Evolutionary conservation across 192 early-diverging fungal genomes (phyloP).

Genomic region (Backusella parvicylindrica): DNA sequence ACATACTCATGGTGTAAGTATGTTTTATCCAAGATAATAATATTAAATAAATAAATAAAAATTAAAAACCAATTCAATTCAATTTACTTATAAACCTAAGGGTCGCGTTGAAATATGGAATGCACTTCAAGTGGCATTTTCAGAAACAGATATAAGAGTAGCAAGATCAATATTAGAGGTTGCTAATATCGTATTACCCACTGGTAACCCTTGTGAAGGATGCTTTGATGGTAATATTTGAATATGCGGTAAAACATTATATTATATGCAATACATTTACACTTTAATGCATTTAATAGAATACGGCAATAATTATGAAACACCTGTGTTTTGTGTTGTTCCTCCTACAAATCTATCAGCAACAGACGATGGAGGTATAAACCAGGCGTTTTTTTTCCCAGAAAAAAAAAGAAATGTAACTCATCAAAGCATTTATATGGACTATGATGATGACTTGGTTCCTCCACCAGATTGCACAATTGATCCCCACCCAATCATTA

Average conservation of each 20-base stretch:
- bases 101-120: conserved; percentile 77
- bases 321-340: conserved; percentile 65
- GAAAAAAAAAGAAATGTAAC: not conserved
- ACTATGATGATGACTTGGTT: not conserved
- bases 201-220: conserved; percentile 66
- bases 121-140: conserved; percentile 60
- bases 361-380: not conserved
- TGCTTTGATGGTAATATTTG: conserved; percentile 63
- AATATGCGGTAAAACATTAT: not conserved
- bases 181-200: conserved; percentile 63
- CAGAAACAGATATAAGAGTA: conserved; percentile 45
- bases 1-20: conserved; percentile 60
- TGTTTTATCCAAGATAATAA: not conserved
- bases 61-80: not conserved
- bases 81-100: conserved; percentile 9
- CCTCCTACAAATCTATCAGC: conserved; percentile 51
- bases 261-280: not conserved
- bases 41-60: not conserved
- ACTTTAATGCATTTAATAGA: conserved; percentile 16
- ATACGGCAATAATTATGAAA: conserved; percentile 63
- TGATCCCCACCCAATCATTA: conserved; percentile 12
- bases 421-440: not conserved
- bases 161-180: conserved; percentile 66
- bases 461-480: not conserved
- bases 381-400: not conserved